Evolutionary conservation across 352 stramenopile species (phyloP).

Genomic region (Phytophthora chlamydospora): DNA sequence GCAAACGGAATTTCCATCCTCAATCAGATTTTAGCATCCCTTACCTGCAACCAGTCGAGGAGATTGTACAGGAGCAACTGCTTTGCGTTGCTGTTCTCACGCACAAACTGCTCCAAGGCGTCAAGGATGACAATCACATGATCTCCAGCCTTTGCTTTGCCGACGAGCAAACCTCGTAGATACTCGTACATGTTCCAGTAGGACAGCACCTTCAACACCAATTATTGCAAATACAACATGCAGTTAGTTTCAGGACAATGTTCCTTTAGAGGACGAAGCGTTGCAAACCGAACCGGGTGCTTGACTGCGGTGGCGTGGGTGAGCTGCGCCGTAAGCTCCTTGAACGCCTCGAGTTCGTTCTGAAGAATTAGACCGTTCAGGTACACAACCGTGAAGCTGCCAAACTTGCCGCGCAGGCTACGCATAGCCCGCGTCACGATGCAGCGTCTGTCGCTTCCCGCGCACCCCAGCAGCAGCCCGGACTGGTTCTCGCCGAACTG

Average conservation of each 20-base stretch:
- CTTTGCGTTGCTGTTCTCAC: slow-evolving; percentile 63
- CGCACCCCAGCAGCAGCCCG: slow-evolving; percentile 69
- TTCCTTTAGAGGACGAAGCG: no score
- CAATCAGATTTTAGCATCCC: background rate
- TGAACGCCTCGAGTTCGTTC: slow-evolving; percentile 88
- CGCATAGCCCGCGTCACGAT: slow-evolving; percentile 63
- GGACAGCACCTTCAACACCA: slow-evolving; percentile 46
- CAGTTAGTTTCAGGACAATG: background rate
- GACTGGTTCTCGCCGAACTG: slow-evolving; percentile 80
- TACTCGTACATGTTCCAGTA: slow-evolving; percentile 90
- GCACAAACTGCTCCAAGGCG: slow-evolving; percentile 78
- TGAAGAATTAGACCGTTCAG: slow-evolving; percentile 80
- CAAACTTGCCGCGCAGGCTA: slow-evolving; percentile 43
- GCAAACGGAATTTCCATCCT: slow-evolving; percentile 1
- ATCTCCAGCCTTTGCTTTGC: slow-evolving; percentile 51
- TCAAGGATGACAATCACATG: slow-evolving; percentile 80
- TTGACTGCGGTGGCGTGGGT: slow-evolving; percentile 60
- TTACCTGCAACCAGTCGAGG: slow-evolving; percentile 82
- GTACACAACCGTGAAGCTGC: slow-evolving; percentile 69
- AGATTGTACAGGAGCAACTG: slow-evolving; percentile 87
- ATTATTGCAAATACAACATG: background rate
- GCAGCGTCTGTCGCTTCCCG: slow-evolving; percentile 50
- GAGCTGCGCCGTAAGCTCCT: slow-evolving; percentile 80
- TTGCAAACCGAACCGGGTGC: slow-evolving; percentile 45
- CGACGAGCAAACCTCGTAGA: slow-evolving; percentile 65